Conservation (phyloP, 345 rosid genomes). For the Laguncularia racemosa region DNA sequence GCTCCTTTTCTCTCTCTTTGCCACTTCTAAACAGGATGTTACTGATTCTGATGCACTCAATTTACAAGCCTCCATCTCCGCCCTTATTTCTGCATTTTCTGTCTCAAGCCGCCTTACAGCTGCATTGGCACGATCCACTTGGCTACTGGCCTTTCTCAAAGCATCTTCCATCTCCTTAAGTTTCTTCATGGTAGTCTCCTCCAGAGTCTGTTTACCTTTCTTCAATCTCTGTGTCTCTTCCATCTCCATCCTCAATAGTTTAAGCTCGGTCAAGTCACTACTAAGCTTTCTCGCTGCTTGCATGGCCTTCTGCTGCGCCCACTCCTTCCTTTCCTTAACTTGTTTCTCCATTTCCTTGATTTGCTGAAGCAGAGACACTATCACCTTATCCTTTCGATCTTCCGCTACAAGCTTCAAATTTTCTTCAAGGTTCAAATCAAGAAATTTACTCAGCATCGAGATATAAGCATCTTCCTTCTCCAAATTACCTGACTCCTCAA, state of each 20-base stretch:
- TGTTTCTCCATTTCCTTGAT: conserved; percentile 72
- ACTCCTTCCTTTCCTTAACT: conserved; percentile 79
- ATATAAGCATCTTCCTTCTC: conserved; percentile 47
- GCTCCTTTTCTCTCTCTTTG: conserved; percentile 78
- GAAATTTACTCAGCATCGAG: conserved; percentile 56
- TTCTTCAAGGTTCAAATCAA: conserved; percentile 73
- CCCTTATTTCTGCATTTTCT: conserved; percentile 84
- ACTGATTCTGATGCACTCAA: conserved; percentile 86
- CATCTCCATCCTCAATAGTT: conserved; percentile 71
- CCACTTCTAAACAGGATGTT: conserved; percentile 54
- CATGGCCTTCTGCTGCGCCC: conserved; percentile 97
- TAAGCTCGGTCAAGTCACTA: conserved; percentile 72
- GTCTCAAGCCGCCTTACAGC: conserved; percentile 72
- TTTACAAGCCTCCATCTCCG: conserved; percentile 91
- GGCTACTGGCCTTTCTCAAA: conserved; percentile 71
- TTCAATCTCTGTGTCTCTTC: conserved; percentile 77
- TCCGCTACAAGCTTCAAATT: conserved; percentile 47
- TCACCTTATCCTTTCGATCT: conserved; percentile 71
- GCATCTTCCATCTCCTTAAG: conserved; percentile 81
- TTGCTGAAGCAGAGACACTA: conserved; percentile 50
- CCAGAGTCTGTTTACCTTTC: conserved; percentile 77
- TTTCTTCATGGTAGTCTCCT: conserved; percentile 72
- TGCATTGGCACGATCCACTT: conserved; percentile 68
- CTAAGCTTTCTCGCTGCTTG: conserved; percentile 93
- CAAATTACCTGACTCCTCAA: conserved; percentile 34